These are phyloP conservation scores for Fusarium miscanthi DNA, from an alignment of 2,329 filamentous ascomycete genomes.

Conservation along the genomic window DNA sequence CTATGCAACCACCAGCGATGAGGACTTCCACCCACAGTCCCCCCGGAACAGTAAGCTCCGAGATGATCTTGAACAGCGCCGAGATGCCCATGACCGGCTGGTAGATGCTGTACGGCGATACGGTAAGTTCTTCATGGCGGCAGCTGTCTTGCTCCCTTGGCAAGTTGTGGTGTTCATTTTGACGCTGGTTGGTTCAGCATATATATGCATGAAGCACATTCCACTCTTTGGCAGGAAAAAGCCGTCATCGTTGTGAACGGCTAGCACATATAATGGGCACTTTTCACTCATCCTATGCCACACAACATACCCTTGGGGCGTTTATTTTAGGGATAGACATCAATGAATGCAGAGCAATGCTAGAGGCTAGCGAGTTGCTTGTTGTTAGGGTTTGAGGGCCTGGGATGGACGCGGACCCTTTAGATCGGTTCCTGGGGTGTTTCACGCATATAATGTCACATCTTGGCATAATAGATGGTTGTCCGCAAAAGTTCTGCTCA, in stretches of 20 bases:
- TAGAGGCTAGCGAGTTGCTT: slow-evolving; percentile 16
- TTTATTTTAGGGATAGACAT: slow-evolving; percentile 43
- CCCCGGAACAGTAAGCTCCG: slow-evolving; percentile 43
- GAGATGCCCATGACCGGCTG: slow-evolving; percentile 51
- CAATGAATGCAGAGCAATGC: slow-evolving; percentile 11
- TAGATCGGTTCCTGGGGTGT: slow-evolving; percentile 35
- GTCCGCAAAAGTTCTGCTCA: background rate
- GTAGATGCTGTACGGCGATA: slow-evolving; percentile 57
- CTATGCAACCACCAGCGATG: slow-evolving; percentile 34
- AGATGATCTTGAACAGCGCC: slow-evolving; percentile 47
- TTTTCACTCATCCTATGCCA: slow-evolving; percentile 26
- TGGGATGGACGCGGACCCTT: slow-evolving; percentile 18
- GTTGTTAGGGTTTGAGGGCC: slow-evolving; percentile 8
- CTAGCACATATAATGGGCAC: slow-evolving; percentile 14
- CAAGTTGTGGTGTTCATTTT: slow-evolving; percentile 54
- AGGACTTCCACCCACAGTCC: slow-evolving; percentile 31
- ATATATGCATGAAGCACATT: slow-evolving; percentile 52
- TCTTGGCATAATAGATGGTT: slow-evolving; percentile 40
- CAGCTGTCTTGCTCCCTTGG: slow-evolving; percentile 60
- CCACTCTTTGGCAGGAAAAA: slow-evolving; percentile 37
- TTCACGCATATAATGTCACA: slow-evolving; percentile 24
- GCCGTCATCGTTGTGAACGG: slow-evolving; percentile 42
- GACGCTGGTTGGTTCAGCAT: slow-evolving; percentile 52
- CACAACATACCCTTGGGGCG: slow-evolving; percentile 47
- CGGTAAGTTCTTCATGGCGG: slow-evolving; percentile 56